phyloP scores from a whole-genome alignment of 768 basidiomycete genomes.

The Termitomyces titanicus region DNA sequence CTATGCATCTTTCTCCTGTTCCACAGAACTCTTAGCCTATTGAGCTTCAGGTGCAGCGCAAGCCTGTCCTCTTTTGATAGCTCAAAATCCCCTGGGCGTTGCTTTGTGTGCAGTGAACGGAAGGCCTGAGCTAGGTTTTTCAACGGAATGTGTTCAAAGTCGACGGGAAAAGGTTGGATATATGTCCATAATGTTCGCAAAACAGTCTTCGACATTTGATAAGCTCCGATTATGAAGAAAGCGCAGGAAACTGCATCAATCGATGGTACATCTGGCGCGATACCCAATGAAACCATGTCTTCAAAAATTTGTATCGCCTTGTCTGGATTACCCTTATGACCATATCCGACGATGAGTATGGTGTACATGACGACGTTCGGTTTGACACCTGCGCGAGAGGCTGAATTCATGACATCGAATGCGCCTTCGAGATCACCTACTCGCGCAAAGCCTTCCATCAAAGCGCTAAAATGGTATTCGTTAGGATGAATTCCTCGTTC shows the following conservation, averaged over 20 bases:
- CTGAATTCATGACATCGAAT: conserved; percentile 49
- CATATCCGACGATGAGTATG: conserved; percentile 70
- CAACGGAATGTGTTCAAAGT: conserved; percentile 41
- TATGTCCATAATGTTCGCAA: conserved; percentile 63
- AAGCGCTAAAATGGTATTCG: conserved; percentile 65
- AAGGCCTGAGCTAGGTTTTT: conserved; percentile 44
- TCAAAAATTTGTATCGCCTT: conserved; percentile 54
- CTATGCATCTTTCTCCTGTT: background rate
- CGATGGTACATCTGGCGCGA: conserved; percentile 66
- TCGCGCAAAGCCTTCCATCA: conserved; percentile 71
- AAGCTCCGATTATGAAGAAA: conserved; percentile 55
- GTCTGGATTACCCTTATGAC: conserved; percentile 51
- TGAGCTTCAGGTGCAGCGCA: conserved; percentile 36
- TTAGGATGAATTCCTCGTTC: conserved; percentile 69
- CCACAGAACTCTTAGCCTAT: conserved; percentile 11
- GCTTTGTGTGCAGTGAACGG: conserved; percentile 32
- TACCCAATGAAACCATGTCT: conserved; percentile 56
- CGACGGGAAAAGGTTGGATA: conserved; percentile 56
- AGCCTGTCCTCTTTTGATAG: conserved; percentile 30
- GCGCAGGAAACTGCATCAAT: conserved; percentile 71
- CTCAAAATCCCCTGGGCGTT: conserved; percentile 12
- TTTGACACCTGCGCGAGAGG: conserved; percentile 43
- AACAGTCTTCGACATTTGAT: conserved; percentile 45
- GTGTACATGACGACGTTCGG: conserved; percentile 73
- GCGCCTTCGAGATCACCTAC: conserved; percentile 60